Conservation (phyloP, 257 asterid genomes). For the Avicennia marina region DNA sequence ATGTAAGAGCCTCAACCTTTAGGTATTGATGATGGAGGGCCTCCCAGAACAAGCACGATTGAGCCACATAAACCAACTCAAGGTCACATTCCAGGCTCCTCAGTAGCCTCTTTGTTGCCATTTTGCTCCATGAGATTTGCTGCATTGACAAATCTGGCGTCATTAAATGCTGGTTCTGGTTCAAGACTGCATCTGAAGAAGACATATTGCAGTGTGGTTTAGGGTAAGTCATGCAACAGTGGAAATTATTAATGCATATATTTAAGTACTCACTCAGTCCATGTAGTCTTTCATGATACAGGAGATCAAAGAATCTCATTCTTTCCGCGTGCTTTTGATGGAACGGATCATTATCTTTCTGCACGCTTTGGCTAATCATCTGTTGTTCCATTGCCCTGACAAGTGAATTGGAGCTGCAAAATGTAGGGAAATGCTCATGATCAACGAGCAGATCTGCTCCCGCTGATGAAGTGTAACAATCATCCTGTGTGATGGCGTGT, state of each 20-base stretch:
- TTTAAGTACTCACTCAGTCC: conserved; percentile 42
- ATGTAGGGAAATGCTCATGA: conserved; percentile 5
- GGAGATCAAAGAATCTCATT: conserved; percentile 54
- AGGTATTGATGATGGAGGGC: conserved; percentile 46
- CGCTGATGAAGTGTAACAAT: too few species aligned
- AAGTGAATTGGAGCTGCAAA: not conserved
- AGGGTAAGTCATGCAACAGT: not conserved
- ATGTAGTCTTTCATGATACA: conserved; percentile 40
- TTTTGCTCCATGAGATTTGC: conserved; percentile 10
- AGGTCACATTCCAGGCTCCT: conserved; percentile 51
- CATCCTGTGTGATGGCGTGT: too few species aligned
- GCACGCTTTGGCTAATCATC: not conserved
- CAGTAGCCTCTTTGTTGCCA: conserved; percentile 29
- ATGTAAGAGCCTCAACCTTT: conserved; percentile 34
- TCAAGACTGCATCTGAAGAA: conserved; percentile 33
- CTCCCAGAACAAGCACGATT: conserved; percentile 60
- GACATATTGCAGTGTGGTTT: not conserved
- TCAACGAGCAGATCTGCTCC: not conserved
- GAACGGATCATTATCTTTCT: conserved; percentile 28
- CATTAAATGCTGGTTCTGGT: not conserved
- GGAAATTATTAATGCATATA: not conserved
- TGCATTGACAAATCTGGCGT: not conserved
- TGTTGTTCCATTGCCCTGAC: conserved; percentile 1
- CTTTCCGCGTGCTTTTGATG: conserved; percentile 35
- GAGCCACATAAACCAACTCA: conserved; percentile 57